These are phyloP conservation scores for Wakefieldia striispora DNA, from an alignment of 768 basidiomycete genomes.

Conservation along the genomic window DNA sequence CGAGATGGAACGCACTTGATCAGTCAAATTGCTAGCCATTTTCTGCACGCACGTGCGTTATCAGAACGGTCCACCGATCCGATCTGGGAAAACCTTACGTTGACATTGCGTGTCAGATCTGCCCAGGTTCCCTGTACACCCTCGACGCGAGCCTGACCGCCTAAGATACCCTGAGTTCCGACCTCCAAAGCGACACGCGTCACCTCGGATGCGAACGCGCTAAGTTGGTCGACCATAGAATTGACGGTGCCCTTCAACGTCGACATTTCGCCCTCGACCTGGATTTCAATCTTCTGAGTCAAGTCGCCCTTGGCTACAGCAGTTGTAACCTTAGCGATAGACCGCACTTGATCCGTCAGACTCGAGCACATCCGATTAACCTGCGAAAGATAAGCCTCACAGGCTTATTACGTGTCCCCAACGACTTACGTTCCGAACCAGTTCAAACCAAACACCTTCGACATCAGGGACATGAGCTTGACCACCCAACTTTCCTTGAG, in stretches of 20 bases:
- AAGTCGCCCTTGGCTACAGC: constrained; percentile 90
- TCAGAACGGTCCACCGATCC: neutral
- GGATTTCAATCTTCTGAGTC: constrained; percentile 91
- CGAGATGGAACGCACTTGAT: constrained; percentile 89
- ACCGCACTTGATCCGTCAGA: constrained; percentile 77
- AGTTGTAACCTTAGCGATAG: constrained; percentile 82
- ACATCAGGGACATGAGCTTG: constrained; percentile 87
- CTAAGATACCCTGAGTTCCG: constrained; percentile 86
- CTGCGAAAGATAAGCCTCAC: constrained; percentile 30
- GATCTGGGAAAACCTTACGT: constrained; percentile 44
- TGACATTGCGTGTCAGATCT: constrained; percentile 86
- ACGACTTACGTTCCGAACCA: constrained; percentile 67
- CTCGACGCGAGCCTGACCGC: constrained; percentile 87
- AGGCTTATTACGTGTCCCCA: neutral
- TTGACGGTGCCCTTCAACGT: constrained; percentile 84
- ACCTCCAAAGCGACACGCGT: constrained; percentile 85
- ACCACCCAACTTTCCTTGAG: constrained; percentile 85
- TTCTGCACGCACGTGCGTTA: constrained; percentile 44
- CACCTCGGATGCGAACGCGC: constrained; percentile 82
- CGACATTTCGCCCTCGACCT: constrained; percentile 84
- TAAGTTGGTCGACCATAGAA: constrained; percentile 91
- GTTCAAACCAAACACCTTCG: constrained; percentile 87
- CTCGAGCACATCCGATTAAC: constrained; percentile 82
- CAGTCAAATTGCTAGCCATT: constrained; percentile 84
- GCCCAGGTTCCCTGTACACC: constrained; percentile 95